A percentile compares a stretch with the other conserved stretches of the same genome.
Evolutionary conservation across 2,329 filamentous ascomycete species (phyloP).

Genomic region (Harringtonia lauricola): DNA sequence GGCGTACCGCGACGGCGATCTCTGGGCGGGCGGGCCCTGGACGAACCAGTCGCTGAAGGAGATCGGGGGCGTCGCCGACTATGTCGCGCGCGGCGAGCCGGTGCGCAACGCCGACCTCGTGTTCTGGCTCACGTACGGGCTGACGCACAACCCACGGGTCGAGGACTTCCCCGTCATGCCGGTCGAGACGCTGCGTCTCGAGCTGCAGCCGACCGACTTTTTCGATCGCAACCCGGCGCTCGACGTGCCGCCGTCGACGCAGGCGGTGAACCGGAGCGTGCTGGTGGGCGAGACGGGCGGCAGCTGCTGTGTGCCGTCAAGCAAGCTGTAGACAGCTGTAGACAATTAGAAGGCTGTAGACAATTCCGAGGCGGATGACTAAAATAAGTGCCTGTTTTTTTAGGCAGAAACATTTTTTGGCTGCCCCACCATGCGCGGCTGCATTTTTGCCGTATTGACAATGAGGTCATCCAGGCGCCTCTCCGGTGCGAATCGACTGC

Average conservation of each 20-base stretch:
- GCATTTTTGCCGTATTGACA: not conserved
- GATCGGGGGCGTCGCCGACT: slow-evolving; percentile 25
- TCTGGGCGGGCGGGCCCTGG: slow-evolving; percentile 29
- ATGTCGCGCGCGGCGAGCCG: slow-evolving; percentile 20
- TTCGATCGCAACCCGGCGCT: slow-evolving; percentile 37
- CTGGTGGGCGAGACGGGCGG: slow-evolving; percentile 1
- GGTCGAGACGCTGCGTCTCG: slow-evolving; percentile 39
- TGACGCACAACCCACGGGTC: slow-evolving; percentile 53
- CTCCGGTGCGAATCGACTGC: not conserved
- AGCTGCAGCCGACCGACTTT: slow-evolving; percentile 42
- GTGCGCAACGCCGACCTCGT: slow-evolving; percentile 20
- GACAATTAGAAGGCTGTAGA: too few species aligned
- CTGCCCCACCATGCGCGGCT: not conserved
- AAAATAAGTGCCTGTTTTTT: not conserved
- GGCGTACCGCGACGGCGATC: slow-evolving; percentile 28
- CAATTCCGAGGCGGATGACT: too few species aligned
- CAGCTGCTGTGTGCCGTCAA: too few species aligned
- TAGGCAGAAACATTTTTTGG: not conserved
- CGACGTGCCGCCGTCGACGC: slow-evolving; percentile 32
- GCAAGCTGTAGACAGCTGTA: too few species aligned
- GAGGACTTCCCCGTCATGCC: slow-evolving; percentile 65
- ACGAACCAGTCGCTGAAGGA: slow-evolving; percentile 31
- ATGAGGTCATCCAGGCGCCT: not conserved
- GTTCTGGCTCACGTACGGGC: slow-evolving; percentile 45
- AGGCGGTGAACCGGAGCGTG: slow-evolving; percentile 23